Evolutionary conservation across 2,329 filamentous ascomycete species (phyloP), one percentile per base, ranked within the genome.

Genomic region (Trichoderma sp.): DNA sequence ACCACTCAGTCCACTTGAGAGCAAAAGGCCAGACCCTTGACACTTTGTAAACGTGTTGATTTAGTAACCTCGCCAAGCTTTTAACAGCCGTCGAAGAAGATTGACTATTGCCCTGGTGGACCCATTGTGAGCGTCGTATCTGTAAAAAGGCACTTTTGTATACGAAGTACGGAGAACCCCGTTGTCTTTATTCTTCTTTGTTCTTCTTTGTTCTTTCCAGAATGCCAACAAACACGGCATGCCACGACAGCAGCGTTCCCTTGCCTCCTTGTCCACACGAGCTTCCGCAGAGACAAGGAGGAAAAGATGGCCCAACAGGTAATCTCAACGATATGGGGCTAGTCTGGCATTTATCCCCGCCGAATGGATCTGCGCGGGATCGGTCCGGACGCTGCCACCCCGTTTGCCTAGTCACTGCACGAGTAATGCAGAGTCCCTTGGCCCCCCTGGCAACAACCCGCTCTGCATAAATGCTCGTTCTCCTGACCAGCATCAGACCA

Each of bases 311-410:
- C 11, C 41, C 7, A 18, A 64, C n/a, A 27, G 12, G n/a, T 24
- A 50, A 73, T 64, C 60, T 33, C 31, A 38, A 4, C 60, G 16
- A 16, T 21, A 50, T 2, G 29, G 60, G 71, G 60, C 60, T 56
- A 65, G 71, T 38, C 41, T 45, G 71, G 71, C n/a, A 56, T 27
- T 50, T 4, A 63, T 38, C 73, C 64, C 73, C 63, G 56, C 65
- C 63, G 50, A 31, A 71, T 71, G 66, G 74, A 75, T 75, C 74
- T 75, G 74, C 74, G 74, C 74, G 66, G 74, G 65, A 69, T 71
- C 74, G 74, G 65, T 63, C 74, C 74, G 74, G 66, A 60, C 24
- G 38, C 59, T 50, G 53, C 67, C 24, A 60, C 56, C 67, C 69
- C 59, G 29, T 63, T 53, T 35, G 31, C 38, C 60, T 56, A 64